Conservation (phyloP, 2,329 filamentous ascomycete species). For the Talaromyces sp. region DNA sequence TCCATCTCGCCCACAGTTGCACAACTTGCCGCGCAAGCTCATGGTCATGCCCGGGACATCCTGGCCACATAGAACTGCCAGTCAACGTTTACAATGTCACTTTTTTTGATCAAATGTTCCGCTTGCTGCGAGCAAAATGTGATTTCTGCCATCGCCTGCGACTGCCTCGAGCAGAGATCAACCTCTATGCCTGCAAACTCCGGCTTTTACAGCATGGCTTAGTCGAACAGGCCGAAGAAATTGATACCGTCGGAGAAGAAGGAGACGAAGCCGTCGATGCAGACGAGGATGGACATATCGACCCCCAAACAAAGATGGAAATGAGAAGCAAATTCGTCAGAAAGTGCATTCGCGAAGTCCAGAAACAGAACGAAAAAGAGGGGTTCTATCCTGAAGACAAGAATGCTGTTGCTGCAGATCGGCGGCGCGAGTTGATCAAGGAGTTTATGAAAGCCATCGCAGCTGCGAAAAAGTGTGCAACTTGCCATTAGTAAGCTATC, state of each 20-base stretch:
- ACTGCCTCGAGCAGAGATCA: conserved; percentile 68
- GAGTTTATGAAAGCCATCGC: conserved; percentile 73
- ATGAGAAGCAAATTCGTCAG: conserved; percentile 65
- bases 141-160: conserved; percentile 85
- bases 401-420: conserved; percentile 76
- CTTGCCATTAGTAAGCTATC: conserved; percentile 49
- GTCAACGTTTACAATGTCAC: conserved; percentile 93
- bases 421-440: conserved; percentile 69
- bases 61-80: conserved; percentile 91
- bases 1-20: conserved; percentile 55
- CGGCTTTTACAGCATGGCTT: conserved; percentile 80
- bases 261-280: conserved; percentile 53
- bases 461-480: conserved; percentile 63
- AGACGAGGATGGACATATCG: conserved; percentile 53
- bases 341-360: conserved; percentile 60
- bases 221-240: conserved; percentile 59
- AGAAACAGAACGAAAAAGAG: conserved; percentile 39
- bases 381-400: conserved; percentile 53
- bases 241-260: conserved; percentile 49
- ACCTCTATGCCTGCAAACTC: conserved; percentile 77
- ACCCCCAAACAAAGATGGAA: conserved; percentile 48
- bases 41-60: conserved; percentile 81
- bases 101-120: conserved; percentile 87
- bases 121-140: conserved; percentile 80
- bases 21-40: conserved; percentile 84